Evolutionary conservation across 1,139 yeast genomes (phyloP), one percentile per base, ranked within the genome.

Genomic region (Pichia sp.): DNA sequence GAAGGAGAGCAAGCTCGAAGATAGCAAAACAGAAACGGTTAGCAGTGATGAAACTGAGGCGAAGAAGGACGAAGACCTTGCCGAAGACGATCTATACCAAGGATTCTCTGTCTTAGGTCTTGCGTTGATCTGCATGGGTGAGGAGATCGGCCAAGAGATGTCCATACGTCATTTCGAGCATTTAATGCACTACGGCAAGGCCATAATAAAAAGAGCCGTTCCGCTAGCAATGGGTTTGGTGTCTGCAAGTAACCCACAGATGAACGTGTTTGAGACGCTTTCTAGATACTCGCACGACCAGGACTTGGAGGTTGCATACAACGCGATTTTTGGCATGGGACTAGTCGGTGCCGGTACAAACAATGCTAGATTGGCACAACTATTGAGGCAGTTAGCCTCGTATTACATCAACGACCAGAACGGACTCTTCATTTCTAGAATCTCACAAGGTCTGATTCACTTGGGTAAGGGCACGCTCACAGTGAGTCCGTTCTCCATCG

Each of bases 261-360:
- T 95, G 88, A 91, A 90, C 72, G 96, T 93, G 13, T 93, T 90
- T 66, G 99, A 95, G 69, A 91, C 98, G 0, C 78, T 95, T 58
- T 90, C 98, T 3, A 82, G 99, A 69, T 90, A 88, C 71, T 89
- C 98, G 3, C 99, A 95, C 70, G 99, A 95, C 66, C 85, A 90
- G 54, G 98, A 93, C 69, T 74, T 88, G 62, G 96, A 89, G 66
- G 97, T 95, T 53, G 96, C 99, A 4, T 86, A 86, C 68, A 95
- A 91, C 66, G 91, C 99, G 28, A 91, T 93, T 57, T 91, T 88
- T 66, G 84, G 96, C 44, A 91, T 95, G 99, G 99, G 99, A 54
- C 73, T 95, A 58, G 96, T 93, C 60, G 99, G 99, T 66, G 95
- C 97, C 28, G 99, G 99, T 72, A 95, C 99, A 40, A 91, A 93